Evolutionary conservation across 2,329 filamentous ascomycete species (phyloP), one percentile per base, ranked within the genome.

Genomic region (Pestalotiopsis sp.): DNA sequence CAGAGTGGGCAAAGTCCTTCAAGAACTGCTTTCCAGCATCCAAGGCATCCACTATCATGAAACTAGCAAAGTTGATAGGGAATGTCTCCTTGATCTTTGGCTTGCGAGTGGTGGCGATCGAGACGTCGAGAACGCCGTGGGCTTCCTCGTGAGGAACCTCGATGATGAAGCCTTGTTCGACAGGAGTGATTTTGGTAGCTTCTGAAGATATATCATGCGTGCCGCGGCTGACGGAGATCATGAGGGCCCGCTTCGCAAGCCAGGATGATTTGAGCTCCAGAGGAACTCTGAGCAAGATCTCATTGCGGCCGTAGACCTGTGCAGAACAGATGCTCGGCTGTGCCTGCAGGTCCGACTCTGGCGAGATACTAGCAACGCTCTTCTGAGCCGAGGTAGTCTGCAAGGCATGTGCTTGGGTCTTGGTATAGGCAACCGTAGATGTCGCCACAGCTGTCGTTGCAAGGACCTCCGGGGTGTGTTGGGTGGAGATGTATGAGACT

Each of bases 21-120:
- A 82, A 74, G 7, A 80, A 68, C n/a, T 81, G 75, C 68, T 80
- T 81, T 23, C 84, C 83, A 7, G 79, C 80, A 67, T 85, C 84
- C 5, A 85, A 71, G 14, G 81, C 82, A 52, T 83, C 82, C 13
- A 79, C 80, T 57, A 87, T 76, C 17, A 82, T 77, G 25, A 83
- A 80, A 75, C 80, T 84, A 61, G 88, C 87, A 76, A 91, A 89
- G 75, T 90, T 85, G 38, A 91, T 79, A 52, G 85, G 83, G 75
- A 91, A 88, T 0, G 85, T 86, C 78, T 91, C 88, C 73, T 87
- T 87, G 71, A 91, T 83, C 76, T 84, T 87, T 27, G 90, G 90
- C 70, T 86, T 87, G 67, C 84, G 87, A 14, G 83, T 87, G 1
- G 89, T 89, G 67, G 85, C 81, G 45, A 92, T 83, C 2, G 86